These are phyloP conservation scores for Friedmanniomyces simplex DNA, from an alignment of 495 filamentous ascomycete genomes.

Conservation along the genomic window DNA sequence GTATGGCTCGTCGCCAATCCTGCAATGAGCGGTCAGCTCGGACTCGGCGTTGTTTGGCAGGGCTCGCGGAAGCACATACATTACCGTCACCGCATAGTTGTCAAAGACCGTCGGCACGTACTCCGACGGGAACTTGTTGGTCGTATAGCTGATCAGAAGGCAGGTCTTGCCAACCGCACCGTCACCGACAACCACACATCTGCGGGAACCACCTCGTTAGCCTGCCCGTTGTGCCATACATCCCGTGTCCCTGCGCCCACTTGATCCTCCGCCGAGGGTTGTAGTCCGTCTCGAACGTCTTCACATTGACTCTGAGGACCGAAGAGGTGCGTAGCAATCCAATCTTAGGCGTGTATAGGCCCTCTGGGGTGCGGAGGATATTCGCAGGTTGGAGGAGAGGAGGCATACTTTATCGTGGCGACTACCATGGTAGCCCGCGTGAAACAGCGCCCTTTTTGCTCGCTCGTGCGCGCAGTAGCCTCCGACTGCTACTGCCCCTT, in stretches of 20 bases:
- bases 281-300: not conserved
- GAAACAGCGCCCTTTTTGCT: not conserved
- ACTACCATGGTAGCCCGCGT: constrained; percentile 54
- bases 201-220: constrained; percentile 28
- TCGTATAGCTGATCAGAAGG: constrained; percentile 96
- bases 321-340: not conserved
- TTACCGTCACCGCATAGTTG: constrained; percentile 98
- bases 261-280: not conserved
- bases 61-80: constrained; percentile 52
- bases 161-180: constrained; percentile 99
- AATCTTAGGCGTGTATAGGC: not conserved
- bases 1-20: constrained; percentile 98
- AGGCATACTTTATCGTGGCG: constrained; percentile 71
- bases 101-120: constrained; percentile 99
- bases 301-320: not conserved
- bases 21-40: constrained; percentile 29
- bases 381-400: constrained; percentile 9
- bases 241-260: not conserved
- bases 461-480: not conserved
- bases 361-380: not conserved
- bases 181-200: constrained; percentile 97
- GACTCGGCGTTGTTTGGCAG: not conserved
- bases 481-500: not conserved
- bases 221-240: not conserved
- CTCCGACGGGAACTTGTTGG: constrained; percentile 99